Percentiles rank a stretch among this genome's conserved stretches.
Evolutionary conservation across 179 eudicot species (phyloP).

Genomic region (Corrigiola litoralis): DNA sequence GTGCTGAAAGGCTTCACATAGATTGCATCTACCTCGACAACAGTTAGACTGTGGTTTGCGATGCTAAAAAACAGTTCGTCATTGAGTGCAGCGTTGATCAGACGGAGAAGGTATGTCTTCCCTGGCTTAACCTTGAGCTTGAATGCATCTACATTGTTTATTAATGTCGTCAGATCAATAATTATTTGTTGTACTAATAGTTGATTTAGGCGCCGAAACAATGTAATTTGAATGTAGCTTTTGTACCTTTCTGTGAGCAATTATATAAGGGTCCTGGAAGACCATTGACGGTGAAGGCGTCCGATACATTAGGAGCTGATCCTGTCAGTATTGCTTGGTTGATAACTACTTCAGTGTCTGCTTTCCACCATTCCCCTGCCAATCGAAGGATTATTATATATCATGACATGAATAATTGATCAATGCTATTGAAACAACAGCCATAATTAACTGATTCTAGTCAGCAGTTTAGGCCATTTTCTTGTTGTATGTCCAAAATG

Average conservation of each 20-base stretch:
- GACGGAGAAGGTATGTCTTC: conserved; percentile 48
- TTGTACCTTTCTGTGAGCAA: conserved; percentile 50
- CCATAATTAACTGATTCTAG: too few species aligned
- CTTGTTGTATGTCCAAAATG: too few species aligned
- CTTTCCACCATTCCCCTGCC: conserved; percentile 64
- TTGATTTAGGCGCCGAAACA: too few species aligned
- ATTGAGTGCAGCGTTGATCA: conserved; percentile 57
- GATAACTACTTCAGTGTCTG: conserved; percentile 42
- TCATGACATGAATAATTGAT: too few species aligned
- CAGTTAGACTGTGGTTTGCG: conserved; percentile 49
- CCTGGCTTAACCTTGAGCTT: conserved; percentile 50
- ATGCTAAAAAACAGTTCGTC: conserved; percentile 64
- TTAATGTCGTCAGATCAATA: neutral
- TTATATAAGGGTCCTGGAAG: conserved; percentile 55
- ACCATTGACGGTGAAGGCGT: conserved; percentile 61
- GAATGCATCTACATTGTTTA: conserved; percentile 37
- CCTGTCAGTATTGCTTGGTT: conserved; percentile 52
- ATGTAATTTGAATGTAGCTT: neutral
- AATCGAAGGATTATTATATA: too few species aligned
- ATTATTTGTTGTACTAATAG: too few species aligned
- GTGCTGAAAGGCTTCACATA: conserved; percentile 59
- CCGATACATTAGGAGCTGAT: conserved; percentile 55
- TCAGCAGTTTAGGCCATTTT: too few species aligned
- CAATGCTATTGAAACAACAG: too few species aligned
- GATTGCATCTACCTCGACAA: conserved; percentile 53